Base-by-base conservation (phyloP, 441 rosid genomes). In the Jatropha podagrica region DNA sequence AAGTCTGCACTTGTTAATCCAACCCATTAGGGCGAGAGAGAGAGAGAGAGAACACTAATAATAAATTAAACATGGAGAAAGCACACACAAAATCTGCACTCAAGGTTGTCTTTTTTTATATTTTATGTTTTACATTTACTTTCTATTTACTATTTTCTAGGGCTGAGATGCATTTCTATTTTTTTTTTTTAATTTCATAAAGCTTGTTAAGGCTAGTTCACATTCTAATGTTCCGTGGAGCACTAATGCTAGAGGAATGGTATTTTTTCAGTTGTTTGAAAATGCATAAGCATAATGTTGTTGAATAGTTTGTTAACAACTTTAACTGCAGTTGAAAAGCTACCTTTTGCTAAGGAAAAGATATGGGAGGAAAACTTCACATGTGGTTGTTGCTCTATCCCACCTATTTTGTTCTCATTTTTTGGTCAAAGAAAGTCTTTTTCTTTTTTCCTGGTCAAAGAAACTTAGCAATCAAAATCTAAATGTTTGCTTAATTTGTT, bases 81-180 rank as follows among this genome's bases (percentile, higher is more conserved):
- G 77, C 90, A 80, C 71, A 76, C 75, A 68, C 94, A 63, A 87
- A 86, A 72, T 81, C 94, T 76, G 82, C 94, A 65, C 81, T 85
- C 17, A 87, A 89, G 94, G 95, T 87, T 75, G 69, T 79, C 59
- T 26, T 37, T 14, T 20, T 14, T 40, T 11, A 59, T 23, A 10
- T 13, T 60, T 8, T 60, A 20, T n/a, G 5, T 66, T 26, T 51
- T 41, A 15, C 13, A 44, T 17, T 60, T 6, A 49, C 23, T 23
- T 71, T 27, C 5, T 49, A 11, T 42, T 23, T 37, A 20, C 18
- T 4, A 14, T n/a, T 15, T 44, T 20, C 0, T 9, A 6, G 38
- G 40, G 26, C 6, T 51, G 26, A 6, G 17, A 14, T 60, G 18
- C 9, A 38, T 49, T 44, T 18, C 6, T 60, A 51, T 11, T 18